Evolutionary conservation across 2,329 filamentous ascomycete genomes (phyloP), one percentile per base, ranked within the genome.

Genomic region (Pseudodiploospora longispora): DNA sequence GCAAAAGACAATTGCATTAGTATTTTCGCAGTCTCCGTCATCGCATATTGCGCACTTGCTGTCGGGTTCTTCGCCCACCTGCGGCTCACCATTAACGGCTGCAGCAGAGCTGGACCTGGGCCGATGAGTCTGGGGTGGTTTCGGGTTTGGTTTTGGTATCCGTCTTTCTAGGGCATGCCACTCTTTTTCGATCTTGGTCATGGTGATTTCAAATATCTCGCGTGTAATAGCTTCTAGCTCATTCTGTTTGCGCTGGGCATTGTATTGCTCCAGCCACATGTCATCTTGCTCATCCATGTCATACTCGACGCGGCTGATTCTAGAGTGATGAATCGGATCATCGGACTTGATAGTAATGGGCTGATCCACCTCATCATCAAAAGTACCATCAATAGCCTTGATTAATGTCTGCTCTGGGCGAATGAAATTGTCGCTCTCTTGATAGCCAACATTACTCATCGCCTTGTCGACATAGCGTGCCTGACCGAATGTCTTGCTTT

Each of bases 261-360:
- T 98, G 60, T 91, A 80, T 34, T 81, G 78, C 54, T 93, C 85
- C 28, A 98, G 71, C 93, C 93, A 98, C 68, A 90, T 88, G 53
- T 95, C 89, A 62, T 98, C 93, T 59, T 98, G 93, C 65, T 98
- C 93, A 59, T 98, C 93, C 93, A 98, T 98, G 63, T 98, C 93
- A 62, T 98, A 98, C 61, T 98, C 93, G 19, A 98, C 93, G 45
- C 87, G 82, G 9, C 88, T 87, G 34, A 94, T 76, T 32, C 61
- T 58, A 12, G 70, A 56, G 40, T 60, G 58, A 28, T 58, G 54
- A 38, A 48, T 43, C 9, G 55, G 52, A 3, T 65, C 64, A 5
- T 66, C 64, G 10, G 48, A 43, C 4, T 53, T 55, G 6, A 49
- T 46, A 5, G 50, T 47, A 27, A 60, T 52, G 2, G 66, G 61